These are phyloP conservation scores for Trichoderma sp. DNA, from an alignment of 2,329 filamentous ascomycete species.

Conservation along the genomic window DNA sequence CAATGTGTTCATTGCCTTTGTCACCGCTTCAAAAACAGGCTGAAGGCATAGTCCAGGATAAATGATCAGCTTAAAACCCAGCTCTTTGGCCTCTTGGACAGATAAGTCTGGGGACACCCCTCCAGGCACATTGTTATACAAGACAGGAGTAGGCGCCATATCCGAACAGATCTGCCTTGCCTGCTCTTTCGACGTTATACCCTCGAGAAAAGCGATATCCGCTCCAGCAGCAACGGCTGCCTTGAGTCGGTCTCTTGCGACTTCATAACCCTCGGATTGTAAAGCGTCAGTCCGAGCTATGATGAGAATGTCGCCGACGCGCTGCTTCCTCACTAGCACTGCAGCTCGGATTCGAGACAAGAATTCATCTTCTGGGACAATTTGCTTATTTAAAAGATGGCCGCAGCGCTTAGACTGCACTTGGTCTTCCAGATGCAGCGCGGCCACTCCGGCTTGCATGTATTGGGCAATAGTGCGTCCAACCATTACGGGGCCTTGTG, in stretches of 20 bases:
- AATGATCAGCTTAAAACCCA: constrained; percentile 64
- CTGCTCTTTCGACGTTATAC: constrained; percentile 56
- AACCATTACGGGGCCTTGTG: constrained; percentile 50
- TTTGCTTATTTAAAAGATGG: constrained; percentile 63
- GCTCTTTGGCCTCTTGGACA: constrained; percentile 54
- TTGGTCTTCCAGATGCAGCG: constrained; percentile 66
- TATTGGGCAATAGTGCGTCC: constrained; percentile 58
- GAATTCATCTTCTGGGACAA: constrained; percentile 57
- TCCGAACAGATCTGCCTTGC: constrained; percentile 51
- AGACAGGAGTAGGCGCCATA: constrained; percentile 53
- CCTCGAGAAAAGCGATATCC: constrained; percentile 65
- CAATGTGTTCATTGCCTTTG: neutral
- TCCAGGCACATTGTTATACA: constrained; percentile 62
- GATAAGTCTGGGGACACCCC: constrained; percentile 59
- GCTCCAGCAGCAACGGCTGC: constrained; percentile 59
- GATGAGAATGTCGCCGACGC: constrained; percentile 58
- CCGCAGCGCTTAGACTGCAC: constrained; percentile 67
- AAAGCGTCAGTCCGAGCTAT: constrained; percentile 68
- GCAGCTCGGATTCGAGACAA: constrained; percentile 62
- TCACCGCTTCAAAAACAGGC: constrained; percentile 10
- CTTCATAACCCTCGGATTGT: constrained; percentile 60
- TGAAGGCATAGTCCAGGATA: constrained; percentile 45
- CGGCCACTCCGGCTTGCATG: constrained; percentile 59
- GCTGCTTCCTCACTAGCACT: constrained; percentile 47
- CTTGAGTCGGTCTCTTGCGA: constrained; percentile 54